Percentiles rank a stretch among this genome's conserved stretches.
Conservation (phyloP, 495 filamentous ascomycete genomes). For the Trichocladium antarcticum region DNA sequence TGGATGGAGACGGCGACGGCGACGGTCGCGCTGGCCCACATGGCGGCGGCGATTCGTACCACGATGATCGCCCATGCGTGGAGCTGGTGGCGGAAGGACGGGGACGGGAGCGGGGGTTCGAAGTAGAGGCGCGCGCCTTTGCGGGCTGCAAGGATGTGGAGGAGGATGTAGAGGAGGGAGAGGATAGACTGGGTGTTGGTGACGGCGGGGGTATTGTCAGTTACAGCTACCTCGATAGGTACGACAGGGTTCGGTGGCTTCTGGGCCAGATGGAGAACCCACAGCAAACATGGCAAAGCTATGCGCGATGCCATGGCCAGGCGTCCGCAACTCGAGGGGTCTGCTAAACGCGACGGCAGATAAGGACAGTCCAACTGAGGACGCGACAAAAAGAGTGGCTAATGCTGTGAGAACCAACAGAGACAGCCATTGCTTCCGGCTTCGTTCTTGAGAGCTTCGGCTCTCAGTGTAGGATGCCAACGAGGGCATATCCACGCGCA, state of each 20-base stretch:
- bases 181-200: constrained; percentile 5
- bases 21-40: constrained; percentile 6
- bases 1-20: constrained; percentile 8
- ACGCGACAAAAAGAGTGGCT: not conserved
- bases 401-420: constrained; percentile 4
- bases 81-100: constrained; percentile 7
- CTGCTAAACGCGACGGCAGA: constrained; percentile 5
- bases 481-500: not conserved
- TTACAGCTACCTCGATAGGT: too few species aligned
- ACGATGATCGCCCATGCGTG: constrained; percentile 10
- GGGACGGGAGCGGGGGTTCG: constrained; percentile 4
- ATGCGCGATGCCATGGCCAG: constrained; percentile 6
- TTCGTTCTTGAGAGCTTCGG: constrained; percentile 1
- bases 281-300: constrained; percentile 14
- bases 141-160: constrained; percentile 9
- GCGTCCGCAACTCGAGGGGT: not conserved
- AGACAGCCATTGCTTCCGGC: constrained; percentile 1
- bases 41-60: not conserved
- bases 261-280: not conserved
- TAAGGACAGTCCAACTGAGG: constrained; percentile 3
- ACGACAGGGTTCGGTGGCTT: not conserved
- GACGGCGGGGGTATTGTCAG: not conserved
- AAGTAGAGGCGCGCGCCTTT: constrained; percentile 6
- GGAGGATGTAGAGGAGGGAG: constrained; percentile 10
- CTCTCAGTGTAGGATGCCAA: constrained; percentile 5